Conservation (phyloP, 805 yeast genomes). For the Hermanozyma aechmeae region DNA sequence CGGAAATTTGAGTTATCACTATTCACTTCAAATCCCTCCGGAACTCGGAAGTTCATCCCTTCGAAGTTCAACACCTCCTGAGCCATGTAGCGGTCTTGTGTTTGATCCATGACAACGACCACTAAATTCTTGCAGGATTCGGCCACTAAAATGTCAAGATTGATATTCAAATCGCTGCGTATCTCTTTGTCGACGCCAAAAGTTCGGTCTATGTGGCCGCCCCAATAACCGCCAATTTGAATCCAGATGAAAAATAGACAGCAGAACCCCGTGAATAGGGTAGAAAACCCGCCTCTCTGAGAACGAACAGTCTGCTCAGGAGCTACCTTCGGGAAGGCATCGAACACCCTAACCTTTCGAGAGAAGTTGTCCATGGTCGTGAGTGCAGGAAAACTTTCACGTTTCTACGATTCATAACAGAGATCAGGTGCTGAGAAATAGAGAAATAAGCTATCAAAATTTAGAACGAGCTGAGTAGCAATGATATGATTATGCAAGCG, state of each 20-base stretch:
- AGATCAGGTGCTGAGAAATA: too few species aligned
- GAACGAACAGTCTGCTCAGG: constrained; percentile 61
- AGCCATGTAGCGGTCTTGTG: constrained; percentile 73
- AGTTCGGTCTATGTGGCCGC: constrained; percentile 71
- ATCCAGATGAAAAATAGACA: constrained; percentile 70
- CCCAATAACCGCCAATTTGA: constrained; percentile 76
- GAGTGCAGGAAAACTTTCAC: too few species aligned
- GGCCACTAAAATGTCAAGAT: constrained; percentile 70
- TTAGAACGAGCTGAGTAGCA: too few species aligned
- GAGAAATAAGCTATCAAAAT: too few species aligned
- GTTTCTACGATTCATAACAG: too few species aligned
- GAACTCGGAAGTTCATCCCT: constrained; percentile 50
- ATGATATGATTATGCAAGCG: neutral
- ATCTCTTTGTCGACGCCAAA: constrained; percentile 64
- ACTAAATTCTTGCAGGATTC: constrained; percentile 76
- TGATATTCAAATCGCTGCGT: constrained; percentile 51
- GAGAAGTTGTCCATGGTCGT: constrained; percentile 25
- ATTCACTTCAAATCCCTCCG: constrained; percentile 38
- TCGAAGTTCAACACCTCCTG: constrained; percentile 66
- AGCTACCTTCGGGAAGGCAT: constrained; percentile 38
- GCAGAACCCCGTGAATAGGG: constrained; percentile 52
- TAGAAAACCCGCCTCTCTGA: constrained; percentile 66
- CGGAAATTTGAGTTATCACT: constrained; percentile 38
- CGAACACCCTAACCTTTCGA: constrained; percentile 33
- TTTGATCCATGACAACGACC: constrained; percentile 67